Percentiles rank a stretch among this genome's conserved stretches.
phyloP scores from a whole-genome alignment of 2,329 filamentous ascomycete species.

The Fusarium humuli region DNA sequence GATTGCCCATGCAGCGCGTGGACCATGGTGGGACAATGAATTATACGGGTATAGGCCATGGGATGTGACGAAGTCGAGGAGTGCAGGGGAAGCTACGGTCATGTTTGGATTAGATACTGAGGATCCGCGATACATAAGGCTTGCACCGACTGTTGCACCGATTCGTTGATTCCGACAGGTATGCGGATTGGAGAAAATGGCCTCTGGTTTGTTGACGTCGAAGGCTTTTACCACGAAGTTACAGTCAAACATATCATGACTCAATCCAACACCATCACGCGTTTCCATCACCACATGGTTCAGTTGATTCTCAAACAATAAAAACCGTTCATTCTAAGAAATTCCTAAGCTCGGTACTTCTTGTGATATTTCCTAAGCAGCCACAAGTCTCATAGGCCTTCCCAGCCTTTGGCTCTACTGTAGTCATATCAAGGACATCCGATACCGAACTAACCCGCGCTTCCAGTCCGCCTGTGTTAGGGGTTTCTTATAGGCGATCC shows the following conservation, averaged over 20 bases:
- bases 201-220: neutral
- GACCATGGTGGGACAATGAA: conserved; percentile 37
- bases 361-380: too few relatives aligned
- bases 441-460: too few relatives aligned
- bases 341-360: too few relatives aligned
- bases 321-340: neutral
- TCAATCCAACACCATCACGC: neutral
- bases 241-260: neutral
- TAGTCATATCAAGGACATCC: too few relatives aligned
- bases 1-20: conserved; percentile 34
- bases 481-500: too few relatives aligned
- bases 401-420: too few relatives aligned
- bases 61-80: conserved; percentile 8
- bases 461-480: too few relatives aligned
- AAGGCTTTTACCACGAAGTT: neutral
- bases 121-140: conserved; percentile 35
- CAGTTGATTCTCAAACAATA: neutral
- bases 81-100: conserved; percentile 19
- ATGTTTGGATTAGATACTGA: conserved; percentile 38
- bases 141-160: conserved; percentile 33
- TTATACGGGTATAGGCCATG: conserved; percentile 23
- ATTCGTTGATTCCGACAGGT: neutral
- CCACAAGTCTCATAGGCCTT: too few relatives aligned
- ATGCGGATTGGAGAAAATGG: neutral
- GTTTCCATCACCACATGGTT: neutral